Percentiles rank a stretch among this genome's conserved stretches.
phyloP scores from a whole-genome alignment of 2,329 filamentous ascomycete species.

The Aspergillus pseudoglaucus region DNA sequence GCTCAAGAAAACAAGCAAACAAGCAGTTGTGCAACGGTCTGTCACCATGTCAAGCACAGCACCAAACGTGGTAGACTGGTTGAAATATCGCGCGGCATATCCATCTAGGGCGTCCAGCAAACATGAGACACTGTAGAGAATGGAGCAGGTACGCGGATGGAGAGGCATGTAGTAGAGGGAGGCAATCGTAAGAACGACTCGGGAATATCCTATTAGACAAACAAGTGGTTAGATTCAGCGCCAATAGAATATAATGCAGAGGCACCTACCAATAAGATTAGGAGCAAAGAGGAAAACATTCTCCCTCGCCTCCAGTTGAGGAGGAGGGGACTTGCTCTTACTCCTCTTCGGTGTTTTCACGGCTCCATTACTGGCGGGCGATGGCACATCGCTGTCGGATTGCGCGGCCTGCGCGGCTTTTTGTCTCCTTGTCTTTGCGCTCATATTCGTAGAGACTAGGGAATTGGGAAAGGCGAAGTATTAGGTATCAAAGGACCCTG shows the following conservation, averaged over 20 bases:
- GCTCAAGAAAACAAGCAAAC: conserved; percentile 86
- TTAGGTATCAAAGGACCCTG: background rate
- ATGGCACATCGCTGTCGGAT: conserved; percentile 24
- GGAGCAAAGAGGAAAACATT: conserved; percentile 80
- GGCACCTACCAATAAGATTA: conserved; percentile 66
- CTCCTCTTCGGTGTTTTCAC: conserved; percentile 23
- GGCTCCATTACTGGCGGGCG: conserved; percentile 22
- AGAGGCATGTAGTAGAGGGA: conserved; percentile 99
- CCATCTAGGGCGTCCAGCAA: conserved; percentile 93
- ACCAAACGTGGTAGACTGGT: conserved; percentile 92
- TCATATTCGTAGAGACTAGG: conserved; percentile 20
- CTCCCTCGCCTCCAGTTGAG: conserved; percentile 44
- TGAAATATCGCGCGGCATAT: conserved; percentile 76
- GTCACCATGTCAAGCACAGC: conserved; percentile 99
- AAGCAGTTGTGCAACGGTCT: conserved; percentile 92
- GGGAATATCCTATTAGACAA: conserved; percentile 57
- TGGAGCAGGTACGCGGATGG: conserved; percentile 88
- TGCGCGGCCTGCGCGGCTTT: conserved; percentile 28
- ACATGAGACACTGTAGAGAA: conserved; percentile 83
- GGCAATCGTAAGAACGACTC: conserved; percentile 74
- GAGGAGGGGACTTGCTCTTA: conserved; percentile 22
- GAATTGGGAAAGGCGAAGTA: background rate
- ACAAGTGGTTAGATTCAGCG: conserved; percentile 2
- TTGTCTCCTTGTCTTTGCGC: conserved; percentile 34
- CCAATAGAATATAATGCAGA: conserved; percentile 1